Evolutionary conservation across 352 stramenopile genomes (phyloP), one percentile per base, ranked within the genome.

Genomic region (Elongisporangium undulatum): DNA sequence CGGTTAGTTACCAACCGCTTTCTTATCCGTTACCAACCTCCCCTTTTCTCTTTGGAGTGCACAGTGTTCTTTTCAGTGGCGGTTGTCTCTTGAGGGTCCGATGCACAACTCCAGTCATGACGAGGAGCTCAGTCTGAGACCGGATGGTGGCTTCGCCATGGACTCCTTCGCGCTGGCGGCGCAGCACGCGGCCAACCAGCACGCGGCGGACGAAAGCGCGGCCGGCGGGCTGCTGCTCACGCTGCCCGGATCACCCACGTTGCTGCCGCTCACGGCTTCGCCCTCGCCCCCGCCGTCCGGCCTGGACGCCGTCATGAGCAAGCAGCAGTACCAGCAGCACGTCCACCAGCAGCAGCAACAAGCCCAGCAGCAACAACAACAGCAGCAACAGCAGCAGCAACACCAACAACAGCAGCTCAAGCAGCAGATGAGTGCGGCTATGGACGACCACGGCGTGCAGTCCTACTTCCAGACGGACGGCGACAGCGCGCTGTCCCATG

Each of bases 381-480:
- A 61, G 15, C 56, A 66, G 39, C 24, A 55, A 8, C 56, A 66
- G 17, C 57, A 64, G 29, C 61, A 56, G 45, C 38, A 59, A 10
- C 23, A 39, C n/a, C 56, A 53, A 17, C 56, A 66, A 21, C 59
- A 65, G 45, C 38, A 59, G 16, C 23, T 50, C n/a, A 59, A 53
- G 20, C 56, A 66, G 26, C 59, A 65, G 22, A 56, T 66, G 8
- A 49, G 62, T 17, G 48, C 45, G 2, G 56, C 45, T 21, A 50
- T 17, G 9, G 63, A 69, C 53, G 58, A 39, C 17, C 49, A 38
- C 49, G 51, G 58, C 15, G 58, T 82, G 21, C 68, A 79, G 26
- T 61, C 67, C 17, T 85, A 85, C 23, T 85, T 82, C 49, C 68
- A 78, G 53, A 67, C 62, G 48, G 72, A 80, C 12, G 58, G 26